phyloP scores from a whole-genome alignment of 2,329 filamentous ascomycete species.

The Diaporthe longicolla region DNA sequence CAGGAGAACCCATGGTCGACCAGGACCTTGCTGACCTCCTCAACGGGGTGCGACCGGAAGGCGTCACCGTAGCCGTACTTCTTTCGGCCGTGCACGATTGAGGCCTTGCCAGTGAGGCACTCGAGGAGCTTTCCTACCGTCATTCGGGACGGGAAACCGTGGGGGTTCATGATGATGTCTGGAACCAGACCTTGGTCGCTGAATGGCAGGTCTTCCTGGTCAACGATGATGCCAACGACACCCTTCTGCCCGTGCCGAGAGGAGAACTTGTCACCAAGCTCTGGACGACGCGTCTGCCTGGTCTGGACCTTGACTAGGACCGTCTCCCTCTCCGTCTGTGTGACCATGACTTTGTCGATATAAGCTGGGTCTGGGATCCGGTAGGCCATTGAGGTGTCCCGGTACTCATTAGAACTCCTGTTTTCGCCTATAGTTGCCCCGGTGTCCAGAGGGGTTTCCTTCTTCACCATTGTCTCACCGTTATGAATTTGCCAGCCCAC shows the following conservation, averaged over 20 bases:
- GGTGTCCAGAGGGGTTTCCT: conserved; percentile 86
- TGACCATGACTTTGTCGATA: conserved; percentile 97
- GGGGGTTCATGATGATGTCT: conserved; percentile 99
- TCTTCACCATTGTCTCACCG: conserved; percentile 92
- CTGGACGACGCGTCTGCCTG: conserved; percentile 93
- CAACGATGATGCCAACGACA: conserved; percentile 95
- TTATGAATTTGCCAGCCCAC: conserved; percentile 84
- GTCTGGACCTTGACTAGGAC: conserved; percentile 95
- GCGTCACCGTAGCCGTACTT: conserved; percentile 88
- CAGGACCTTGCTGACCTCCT: conserved; percentile 89
- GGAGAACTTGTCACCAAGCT: conserved; percentile 98
- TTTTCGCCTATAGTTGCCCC: conserved; percentile 79
- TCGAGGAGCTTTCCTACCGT: conserved; percentile 98
- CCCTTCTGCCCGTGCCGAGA: conserved; percentile 99
- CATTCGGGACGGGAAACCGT: conserved; percentile 99
- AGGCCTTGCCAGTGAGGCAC: conserved; percentile 93
- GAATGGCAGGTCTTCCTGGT: conserved; percentile 98
- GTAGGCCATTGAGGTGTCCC: conserved; percentile 81
- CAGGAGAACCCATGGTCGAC: conserved; percentile 94
- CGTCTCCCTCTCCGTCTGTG: conserved; percentile 87
- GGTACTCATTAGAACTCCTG: conserved; percentile 74
- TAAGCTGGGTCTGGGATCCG: conserved; percentile 87
- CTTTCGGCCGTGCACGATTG: conserved; percentile 85
- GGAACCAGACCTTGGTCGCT: conserved; percentile 91
- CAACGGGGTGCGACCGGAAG: conserved; percentile 85